phyloP scores from a whole-genome alignment of 2,329 filamentous ascomycete genomes.

The Pleomassaria siparia region DNA sequence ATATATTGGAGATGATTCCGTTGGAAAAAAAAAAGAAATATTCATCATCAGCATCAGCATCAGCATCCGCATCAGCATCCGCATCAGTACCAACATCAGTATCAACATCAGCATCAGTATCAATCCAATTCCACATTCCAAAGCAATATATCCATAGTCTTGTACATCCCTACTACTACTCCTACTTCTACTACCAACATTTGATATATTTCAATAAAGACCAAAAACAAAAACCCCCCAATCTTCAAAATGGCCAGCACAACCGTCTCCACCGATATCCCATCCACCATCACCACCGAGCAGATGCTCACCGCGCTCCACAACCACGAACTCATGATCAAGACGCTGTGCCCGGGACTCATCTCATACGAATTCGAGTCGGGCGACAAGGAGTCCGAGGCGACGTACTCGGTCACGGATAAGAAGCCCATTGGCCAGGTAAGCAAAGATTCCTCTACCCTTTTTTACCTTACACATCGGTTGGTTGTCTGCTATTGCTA shows the following conservation, averaged over 20 bases:
- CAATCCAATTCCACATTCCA: too few species aligned
- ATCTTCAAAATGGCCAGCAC: conserved; percentile 40
- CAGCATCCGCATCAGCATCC: too few species aligned
- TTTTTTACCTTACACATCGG: background rate
- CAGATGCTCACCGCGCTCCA: conserved; percentile 40
- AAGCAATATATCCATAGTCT: too few species aligned
- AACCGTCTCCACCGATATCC: conserved; percentile 39
- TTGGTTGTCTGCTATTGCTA: too few species aligned
- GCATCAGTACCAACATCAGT: too few species aligned
- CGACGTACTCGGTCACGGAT: conserved; percentile 42
- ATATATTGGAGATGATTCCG: too few species aligned
- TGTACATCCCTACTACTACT: too few species aligned
- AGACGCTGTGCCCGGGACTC: conserved; percentile 39
- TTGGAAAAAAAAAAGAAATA: too few species aligned
- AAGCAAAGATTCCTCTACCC: background rate
- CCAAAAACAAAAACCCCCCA: background rate
- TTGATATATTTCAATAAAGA: background rate
- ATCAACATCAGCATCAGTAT: too few species aligned
- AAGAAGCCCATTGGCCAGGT: conserved; percentile 45
- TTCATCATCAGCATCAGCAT: too few species aligned
- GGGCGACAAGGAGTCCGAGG: conserved; percentile 30
- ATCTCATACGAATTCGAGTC: conserved; percentile 37
- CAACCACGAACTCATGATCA: conserved; percentile 46
- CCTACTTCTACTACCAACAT: conserved; percentile 17
- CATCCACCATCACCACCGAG: conserved; percentile 22